Evolutionary conservation across 129 eudicot genomes (phyloP).

Genomic region (Flaveria linearis): DNA sequence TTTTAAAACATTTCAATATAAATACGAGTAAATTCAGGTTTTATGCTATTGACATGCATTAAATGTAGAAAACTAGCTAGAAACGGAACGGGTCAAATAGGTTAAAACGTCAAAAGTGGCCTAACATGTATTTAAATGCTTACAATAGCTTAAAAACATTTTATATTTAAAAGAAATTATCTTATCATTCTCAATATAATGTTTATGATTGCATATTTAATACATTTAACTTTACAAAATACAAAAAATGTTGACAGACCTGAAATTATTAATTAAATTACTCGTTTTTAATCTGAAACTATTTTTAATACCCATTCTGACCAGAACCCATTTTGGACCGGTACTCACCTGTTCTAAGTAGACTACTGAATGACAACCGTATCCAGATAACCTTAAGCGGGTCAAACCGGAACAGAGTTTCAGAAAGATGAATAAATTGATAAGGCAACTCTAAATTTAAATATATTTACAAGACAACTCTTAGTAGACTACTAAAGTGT

Average conservation of each 20-base stretch:
- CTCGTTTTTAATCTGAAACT: no score
- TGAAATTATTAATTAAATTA: no score
- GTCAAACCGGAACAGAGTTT: no score
- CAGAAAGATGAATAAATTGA: no score
- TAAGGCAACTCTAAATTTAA: no score
- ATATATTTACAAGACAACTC: not conserved
- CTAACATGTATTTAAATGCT: not conserved
- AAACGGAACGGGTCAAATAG: not conserved
- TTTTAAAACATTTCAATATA: not conserved
- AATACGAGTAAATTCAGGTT: not conserved
- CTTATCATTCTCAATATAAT: not conserved
- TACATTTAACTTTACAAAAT: not conserved
- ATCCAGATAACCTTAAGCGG: no score
- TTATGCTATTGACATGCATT: not conserved
- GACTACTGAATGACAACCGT: no score
- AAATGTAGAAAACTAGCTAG: not conserved
- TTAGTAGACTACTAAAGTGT: not conserved
- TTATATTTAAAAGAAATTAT: not conserved
- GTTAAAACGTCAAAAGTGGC: not conserved
- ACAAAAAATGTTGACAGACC: not conserved
- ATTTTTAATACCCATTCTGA: no score
- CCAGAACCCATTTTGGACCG: no score
- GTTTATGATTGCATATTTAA: not conserved
- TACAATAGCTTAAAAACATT: not conserved
- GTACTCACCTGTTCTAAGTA: no score